Percentiles rank a stretch among this genome's conserved stretches.
Conservation (phyloP, 257 asterid species). For the Cruciata laevipes region DNA sequence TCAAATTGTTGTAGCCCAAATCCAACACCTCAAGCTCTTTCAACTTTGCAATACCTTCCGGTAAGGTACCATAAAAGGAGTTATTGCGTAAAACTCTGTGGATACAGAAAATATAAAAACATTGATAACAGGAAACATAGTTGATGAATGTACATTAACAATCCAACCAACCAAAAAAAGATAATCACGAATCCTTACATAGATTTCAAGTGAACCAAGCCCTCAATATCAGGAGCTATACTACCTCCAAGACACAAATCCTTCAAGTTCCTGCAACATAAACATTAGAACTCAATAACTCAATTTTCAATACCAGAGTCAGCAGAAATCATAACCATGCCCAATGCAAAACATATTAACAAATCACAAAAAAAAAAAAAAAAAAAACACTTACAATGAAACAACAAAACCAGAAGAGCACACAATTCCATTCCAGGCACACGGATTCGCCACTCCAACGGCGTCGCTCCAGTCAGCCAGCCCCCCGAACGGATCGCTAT, state of each 20-base stretch:
- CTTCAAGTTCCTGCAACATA: slow-evolving; percentile 53
- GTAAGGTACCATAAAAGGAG: slow-evolving; percentile 71
- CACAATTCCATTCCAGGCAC: slow-evolving; percentile 76
- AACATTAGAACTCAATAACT: neutral
- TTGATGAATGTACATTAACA: neutral
- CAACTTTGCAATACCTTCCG: slow-evolving; percentile 49
- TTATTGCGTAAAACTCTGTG: slow-evolving; percentile 78
- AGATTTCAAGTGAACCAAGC: slow-evolving; percentile 47
- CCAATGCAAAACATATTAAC: neutral
- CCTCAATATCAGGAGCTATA: slow-evolving; percentile 56
- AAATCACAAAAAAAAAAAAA: neutral
- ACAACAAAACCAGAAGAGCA: slow-evolving; percentile 60
- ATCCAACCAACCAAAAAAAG: neutral
- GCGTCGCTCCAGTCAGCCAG: slow-evolving; percentile 61
- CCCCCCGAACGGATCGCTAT: slow-evolving; percentile 56
- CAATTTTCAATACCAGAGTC: neutral
- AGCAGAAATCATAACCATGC: neutral
- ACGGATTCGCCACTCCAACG: slow-evolving; percentile 49
- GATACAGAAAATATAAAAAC: neutral
- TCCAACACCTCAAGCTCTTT: slow-evolving; percentile 67
- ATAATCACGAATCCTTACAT: slow-evolving; percentile 38
- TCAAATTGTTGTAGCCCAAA: slow-evolving; percentile 71
- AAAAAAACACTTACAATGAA: slow-evolving; percentile 60
- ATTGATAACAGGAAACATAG: neutral
- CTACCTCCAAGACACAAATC: slow-evolving; percentile 65